These are phyloP conservation scores for Cladosporium sphaerospermum DNA, from an alignment of 2,329 filamentous ascomycete genomes.

Conservation along the genomic window DNA sequence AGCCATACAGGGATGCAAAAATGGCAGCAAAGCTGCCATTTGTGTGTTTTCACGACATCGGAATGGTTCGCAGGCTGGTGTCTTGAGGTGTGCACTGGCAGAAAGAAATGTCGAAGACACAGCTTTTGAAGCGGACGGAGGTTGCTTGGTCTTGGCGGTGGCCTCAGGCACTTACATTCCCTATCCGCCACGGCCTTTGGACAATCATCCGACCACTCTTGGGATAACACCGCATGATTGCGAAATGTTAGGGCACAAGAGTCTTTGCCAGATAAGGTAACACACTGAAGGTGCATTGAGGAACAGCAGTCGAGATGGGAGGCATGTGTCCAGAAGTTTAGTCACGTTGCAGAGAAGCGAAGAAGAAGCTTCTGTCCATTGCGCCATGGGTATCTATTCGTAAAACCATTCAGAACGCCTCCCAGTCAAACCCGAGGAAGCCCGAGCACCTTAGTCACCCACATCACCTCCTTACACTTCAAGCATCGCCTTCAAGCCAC, in stretches of 20 bases:
- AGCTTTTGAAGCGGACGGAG: conserved; percentile 3
- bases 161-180: not conserved
- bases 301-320: too few species aligned
- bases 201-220: too few species aligned
- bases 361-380: too few species aligned
- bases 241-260: too few species aligned
- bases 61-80: not conserved
- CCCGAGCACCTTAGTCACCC: not conserved
- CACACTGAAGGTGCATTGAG: too few species aligned
- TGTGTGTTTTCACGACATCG: not conserved
- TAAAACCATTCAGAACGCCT: not conserved
- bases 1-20: not conserved
- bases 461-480: conserved; percentile 38
- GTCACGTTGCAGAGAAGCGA: too few species aligned
- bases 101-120: not conserved
- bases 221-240: too few species aligned
- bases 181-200: too few species aligned
- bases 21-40: conserved; percentile 4
- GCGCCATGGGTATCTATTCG: not conserved
- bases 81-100: not conserved
- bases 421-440: not conserved
- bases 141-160: not conserved
- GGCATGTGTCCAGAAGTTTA: too few species aligned
- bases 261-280: too few species aligned
- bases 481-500: conserved; percentile 55